Conservation (phyloP, 805 yeast species). For the Wickerhamomyces queroliae region DNA sequence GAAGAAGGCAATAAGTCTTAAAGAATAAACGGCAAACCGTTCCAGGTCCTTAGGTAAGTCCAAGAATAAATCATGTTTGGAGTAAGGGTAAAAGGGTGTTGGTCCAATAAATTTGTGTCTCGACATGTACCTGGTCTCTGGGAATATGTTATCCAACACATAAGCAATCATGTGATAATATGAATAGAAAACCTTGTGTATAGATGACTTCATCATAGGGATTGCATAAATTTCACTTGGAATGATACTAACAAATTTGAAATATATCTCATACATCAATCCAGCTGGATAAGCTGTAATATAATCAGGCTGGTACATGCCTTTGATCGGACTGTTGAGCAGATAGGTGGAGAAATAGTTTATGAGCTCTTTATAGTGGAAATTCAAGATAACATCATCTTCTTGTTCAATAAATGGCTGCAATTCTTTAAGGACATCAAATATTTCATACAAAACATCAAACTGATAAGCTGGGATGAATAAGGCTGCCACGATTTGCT, state of each 20-base stretch:
- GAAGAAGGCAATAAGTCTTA: conserved; percentile 15
- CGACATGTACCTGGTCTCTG: conserved; percentile 15
- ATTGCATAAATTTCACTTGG: conserved; percentile 16
- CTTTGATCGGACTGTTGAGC: neutral
- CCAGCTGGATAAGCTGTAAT: conserved; percentile 14
- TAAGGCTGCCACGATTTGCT: conserved; percentile 5
- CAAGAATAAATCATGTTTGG: conserved; percentile 3
- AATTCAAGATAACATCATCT: conserved; percentile 7
- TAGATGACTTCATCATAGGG: conserved; percentile 3
- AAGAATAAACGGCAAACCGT: conserved; percentile 11
- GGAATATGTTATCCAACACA: conserved; percentile 19
- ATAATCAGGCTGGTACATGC: conserved; percentile 1
- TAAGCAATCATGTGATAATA: conserved; percentile 10
- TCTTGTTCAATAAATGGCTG: conserved; percentile 3
- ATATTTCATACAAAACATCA: conserved; percentile 13
- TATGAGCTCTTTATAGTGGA: conserved; percentile 5
- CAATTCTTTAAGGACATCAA: conserved; percentile 9
- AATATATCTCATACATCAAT: conserved; percentile 8
- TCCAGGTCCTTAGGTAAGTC: conserved; percentile 7
- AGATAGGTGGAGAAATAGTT: conserved; percentile 6
- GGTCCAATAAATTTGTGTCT: conserved; percentile 21
- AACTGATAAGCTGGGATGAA: conserved; percentile 15
- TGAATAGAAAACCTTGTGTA: conserved; percentile 13
- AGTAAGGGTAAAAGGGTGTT: conserved; percentile 15
- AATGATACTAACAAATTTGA: conserved; percentile 11